Evolutionary conservation across 164 flowering plant species (phyloP).

Genomic region (Annona squamosa): DNA sequence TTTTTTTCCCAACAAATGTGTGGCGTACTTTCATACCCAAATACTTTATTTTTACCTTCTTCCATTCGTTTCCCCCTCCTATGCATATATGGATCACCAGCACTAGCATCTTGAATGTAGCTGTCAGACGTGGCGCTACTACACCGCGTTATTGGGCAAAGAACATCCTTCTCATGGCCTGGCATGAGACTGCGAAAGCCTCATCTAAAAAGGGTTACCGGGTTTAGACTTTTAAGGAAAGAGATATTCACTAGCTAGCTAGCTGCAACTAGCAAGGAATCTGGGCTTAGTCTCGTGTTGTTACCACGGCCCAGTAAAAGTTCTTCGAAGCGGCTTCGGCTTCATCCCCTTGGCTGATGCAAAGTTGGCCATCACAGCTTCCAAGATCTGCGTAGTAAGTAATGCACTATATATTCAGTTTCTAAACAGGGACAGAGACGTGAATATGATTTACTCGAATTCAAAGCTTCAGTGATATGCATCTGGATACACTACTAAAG

Average conservation of each 20-base stretch:
- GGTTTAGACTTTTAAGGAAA: neutral
- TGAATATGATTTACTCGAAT: neutral
- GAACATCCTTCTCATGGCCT: neutral
- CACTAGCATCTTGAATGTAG: no score
- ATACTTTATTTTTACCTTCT: no score
- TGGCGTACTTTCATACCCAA: no score
- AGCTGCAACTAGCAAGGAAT: no score
- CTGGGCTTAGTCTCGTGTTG: neutral
- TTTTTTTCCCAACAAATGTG: no score
- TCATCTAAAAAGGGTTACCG: neutral
- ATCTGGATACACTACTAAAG: no score
- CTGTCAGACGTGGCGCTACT: no score
- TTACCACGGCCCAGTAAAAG: conserved; percentile 7
- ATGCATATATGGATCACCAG: no score
- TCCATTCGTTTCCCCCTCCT: no score
- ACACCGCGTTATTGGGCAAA: neutral
- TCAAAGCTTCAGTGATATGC: neutral
- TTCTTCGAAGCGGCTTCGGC: neutral
- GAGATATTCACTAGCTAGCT: neutral
- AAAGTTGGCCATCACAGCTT: conserved; percentile 5
- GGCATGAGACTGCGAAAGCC: neutral
- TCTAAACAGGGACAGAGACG: neutral
- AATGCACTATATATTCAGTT: neutral
- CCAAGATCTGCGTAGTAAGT: neutral
- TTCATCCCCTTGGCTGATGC: neutral